These are phyloP conservation scores for Suillus weaverae DNA, from an alignment of 768 basidiomycete species.

Conservation along the genomic window DNA sequence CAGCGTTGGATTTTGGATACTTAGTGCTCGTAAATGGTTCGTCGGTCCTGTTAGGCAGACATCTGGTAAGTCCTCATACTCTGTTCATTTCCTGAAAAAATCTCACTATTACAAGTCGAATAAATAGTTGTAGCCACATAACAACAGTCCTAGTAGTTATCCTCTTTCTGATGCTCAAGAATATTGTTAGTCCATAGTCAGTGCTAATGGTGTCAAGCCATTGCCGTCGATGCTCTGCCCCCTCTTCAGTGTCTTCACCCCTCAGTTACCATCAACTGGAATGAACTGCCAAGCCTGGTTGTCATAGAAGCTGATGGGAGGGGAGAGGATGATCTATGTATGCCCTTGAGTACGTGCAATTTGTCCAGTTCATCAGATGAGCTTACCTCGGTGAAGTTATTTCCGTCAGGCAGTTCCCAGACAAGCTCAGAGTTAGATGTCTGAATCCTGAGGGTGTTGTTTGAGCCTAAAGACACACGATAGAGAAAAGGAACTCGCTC, in stretches of 20 bases:
- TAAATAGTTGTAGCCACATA: neutral
- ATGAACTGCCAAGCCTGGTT: conserved; percentile 1
- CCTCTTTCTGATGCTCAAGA: neutral
- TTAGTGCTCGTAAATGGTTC: conserved; percentile 75
- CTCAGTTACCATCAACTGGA: neutral
- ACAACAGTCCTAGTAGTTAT: neutral
- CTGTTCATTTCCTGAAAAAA: neutral
- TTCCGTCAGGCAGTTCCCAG: neutral
- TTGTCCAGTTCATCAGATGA: neutral
- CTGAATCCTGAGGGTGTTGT: neutral
- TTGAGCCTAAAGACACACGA: neutral
- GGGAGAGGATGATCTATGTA: neutral
- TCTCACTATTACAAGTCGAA: neutral
- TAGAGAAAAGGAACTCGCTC: neutral
- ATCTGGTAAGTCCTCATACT: conserved; percentile 38
- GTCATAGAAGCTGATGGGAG: neutral
- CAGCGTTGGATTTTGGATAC: conserved; percentile 65
- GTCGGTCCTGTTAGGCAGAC: conserved; percentile 69
- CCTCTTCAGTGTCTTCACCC: neutral
- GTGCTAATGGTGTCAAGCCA: neutral
- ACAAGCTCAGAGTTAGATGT: neutral
- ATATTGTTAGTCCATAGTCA: neutral
- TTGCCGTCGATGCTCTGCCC: neutral
- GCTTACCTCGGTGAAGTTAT: neutral
- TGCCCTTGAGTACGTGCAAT: neutral